Percentiles rank a stretch among this genome's conserved stretches.
These are phyloP conservation scores for Zygnema circumcarinatum DNA, from an alignment of 139 green algal species.

Conservation along the genomic window DNA sequence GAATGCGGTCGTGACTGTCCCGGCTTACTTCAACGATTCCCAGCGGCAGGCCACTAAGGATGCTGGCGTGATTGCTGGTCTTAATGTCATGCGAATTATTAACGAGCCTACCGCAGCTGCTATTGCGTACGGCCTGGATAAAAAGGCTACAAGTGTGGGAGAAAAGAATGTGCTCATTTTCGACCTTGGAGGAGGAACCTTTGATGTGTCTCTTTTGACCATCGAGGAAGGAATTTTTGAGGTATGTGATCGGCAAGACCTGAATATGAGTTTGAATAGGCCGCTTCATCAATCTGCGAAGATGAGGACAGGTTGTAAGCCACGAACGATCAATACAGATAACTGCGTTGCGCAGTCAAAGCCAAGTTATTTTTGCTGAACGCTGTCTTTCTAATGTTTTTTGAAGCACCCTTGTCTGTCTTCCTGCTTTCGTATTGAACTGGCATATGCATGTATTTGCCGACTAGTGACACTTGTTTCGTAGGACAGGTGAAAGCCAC, in stretches of 20 bases:
- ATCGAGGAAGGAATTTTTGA: constrained; percentile 76
- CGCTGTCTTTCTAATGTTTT: too few species aligned
- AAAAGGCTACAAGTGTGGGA: constrained; percentile 82
- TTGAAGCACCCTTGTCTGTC: too few species aligned
- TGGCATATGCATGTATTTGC: too few species aligned
- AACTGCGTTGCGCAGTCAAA: too few species aligned
- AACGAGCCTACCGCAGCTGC: constrained; percentile 98
- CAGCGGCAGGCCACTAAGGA: constrained; percentile 91
- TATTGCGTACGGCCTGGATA: constrained; percentile 93
- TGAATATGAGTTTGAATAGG: too few species aligned
- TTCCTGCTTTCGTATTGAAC: too few species aligned
- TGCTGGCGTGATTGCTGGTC: constrained; percentile 75
- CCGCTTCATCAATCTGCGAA: too few species aligned
- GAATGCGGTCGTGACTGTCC: constrained; percentile 96
- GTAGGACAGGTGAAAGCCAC: constrained; percentile 94
- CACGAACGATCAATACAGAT: too few species aligned
- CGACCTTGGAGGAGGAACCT: constrained; percentile 93
- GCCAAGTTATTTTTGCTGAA: too few species aligned
- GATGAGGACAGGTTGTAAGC: too few species aligned
- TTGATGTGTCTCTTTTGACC: constrained; percentile 98
- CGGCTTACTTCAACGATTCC: constrained; percentile 99
- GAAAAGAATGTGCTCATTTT: constrained; percentile 93
- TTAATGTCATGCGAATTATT: constrained; percentile 92
- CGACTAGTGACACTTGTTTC: too few species aligned
- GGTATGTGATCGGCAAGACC: too few species aligned